Evolutionary conservation across 2,329 filamentous ascomycete species (phyloP), one percentile per base, ranked within the genome.

Genomic region (Thyridium curvatum): DNA sequence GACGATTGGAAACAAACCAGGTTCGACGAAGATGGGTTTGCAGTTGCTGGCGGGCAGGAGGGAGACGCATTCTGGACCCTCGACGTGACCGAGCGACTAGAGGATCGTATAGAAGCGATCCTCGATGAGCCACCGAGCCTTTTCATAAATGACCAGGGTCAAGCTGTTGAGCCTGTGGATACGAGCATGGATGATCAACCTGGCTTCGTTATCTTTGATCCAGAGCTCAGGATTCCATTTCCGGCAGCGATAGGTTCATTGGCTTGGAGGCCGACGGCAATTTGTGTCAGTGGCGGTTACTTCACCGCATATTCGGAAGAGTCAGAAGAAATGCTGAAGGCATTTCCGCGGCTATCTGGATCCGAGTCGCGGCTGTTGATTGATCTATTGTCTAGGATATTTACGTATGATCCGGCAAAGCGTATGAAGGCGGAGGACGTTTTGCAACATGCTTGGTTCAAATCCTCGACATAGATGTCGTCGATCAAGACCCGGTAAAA

Each of bases 311-410:
- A 47, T 34, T 36, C 36, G 30, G 38, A 45, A 18, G 42, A 51
- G 31, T 40, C 36, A 9, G 37, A 47, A 9, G 32, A 32, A 17
- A 39, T 48, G 31, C 31, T 47, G n/a, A 30, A 41, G 30, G 40
- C 38, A 1, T 47, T 48, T 18, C 46, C 46, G 14, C 44, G 41
- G 41, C 52, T 52, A 29, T 38, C 42, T 16, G 40, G 42, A 26
- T 26, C 32, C 21, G 45, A 51, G 42, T 41, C 42, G 31, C 36
- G 31, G 29, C 34, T 50, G 37, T 35, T 51, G 18, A 21, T 46
- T 17, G 46, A 52, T 34, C 47, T 49, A 26, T 34, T 53, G 15
- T 46, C 40, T 26, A 47, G 44, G 41, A 46, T 49, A 38, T 51
- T 52, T 38, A 35, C 34, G 30, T 49, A 50, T 40, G 42, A 50